These are phyloP conservation scores for Lodderomyces elongisporus DNA, from an alignment of 1,139 yeast species.

Conservation along the genomic window DNA sequence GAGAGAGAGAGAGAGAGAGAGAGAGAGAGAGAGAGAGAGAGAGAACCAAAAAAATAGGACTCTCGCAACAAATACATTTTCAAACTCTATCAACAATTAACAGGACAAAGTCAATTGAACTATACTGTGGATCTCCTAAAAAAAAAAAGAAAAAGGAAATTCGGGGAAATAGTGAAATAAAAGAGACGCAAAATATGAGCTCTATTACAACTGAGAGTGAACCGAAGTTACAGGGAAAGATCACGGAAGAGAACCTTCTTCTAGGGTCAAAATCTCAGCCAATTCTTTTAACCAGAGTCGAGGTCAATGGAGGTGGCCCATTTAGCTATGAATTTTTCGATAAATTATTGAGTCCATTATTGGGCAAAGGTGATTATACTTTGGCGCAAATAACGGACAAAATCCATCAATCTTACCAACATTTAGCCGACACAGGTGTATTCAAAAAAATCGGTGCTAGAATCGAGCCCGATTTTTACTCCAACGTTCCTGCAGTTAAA, in stretches of 20 bases:
- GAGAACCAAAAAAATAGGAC: too few relatives aligned
- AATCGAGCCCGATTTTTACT: slow-evolving; percentile 30
- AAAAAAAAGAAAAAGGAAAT: too few relatives aligned
- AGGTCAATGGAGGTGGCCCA: slow-evolving; percentile 46
- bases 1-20: too few relatives aligned
- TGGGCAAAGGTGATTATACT: slow-evolving; percentile 41
- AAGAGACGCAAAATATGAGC: neutral
- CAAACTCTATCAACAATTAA: too few relatives aligned
- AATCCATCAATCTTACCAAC: slow-evolving; percentile 23
- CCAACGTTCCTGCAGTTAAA: slow-evolving; percentile 22
- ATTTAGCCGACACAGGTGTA: slow-evolving; percentile 38
- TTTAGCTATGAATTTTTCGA: slow-evolving; percentile 44
- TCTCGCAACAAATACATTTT: too few relatives aligned
- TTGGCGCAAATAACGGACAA: slow-evolving; percentile 33
- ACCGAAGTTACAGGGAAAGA: too few relatives aligned
- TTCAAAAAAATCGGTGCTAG: slow-evolving; percentile 34
- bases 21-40: too few relatives aligned
- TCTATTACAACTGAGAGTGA: neutral
- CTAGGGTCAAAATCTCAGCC: too few relatives aligned
- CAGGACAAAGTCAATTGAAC: too few relatives aligned
- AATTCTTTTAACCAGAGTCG: slow-evolving; percentile 40
- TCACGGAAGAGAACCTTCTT: too few relatives aligned
- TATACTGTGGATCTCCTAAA: too few relatives aligned
- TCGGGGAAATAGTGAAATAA: too few relatives aligned
- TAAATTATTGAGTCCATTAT: slow-evolving; percentile 42